Base-by-base conservation (phyloP, 768 basidiomycete genomes). In the Guyanaporus albipodus region DNA sequence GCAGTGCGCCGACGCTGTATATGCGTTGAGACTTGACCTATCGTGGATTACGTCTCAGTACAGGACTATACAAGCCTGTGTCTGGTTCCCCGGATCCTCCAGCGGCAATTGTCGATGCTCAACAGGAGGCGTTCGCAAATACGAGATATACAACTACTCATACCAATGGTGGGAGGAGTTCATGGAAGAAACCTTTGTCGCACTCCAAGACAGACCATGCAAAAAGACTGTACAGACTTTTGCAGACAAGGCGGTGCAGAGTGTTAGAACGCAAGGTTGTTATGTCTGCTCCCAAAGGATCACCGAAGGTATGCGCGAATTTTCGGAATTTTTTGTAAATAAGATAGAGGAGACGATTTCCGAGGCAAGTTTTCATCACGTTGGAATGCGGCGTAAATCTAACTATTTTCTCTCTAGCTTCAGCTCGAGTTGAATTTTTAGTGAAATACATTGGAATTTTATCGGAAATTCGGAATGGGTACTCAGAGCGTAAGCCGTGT, bases 121-220 rank as follows among this genome's bases (percentile, higher is more conserved):
- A 14, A 43, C n/a, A 19, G 4, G 24, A 12, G 21, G 4, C 12
- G 4, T 10, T 4, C 34, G 9, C 4, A 26, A 4, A 10, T 24
- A 38, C n/a, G 3, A 0, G 23, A 8, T 38, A 38, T 24, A 15
- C 31, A 17, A 1, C 5, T 12, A 3, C 10, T 15, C n/a, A n/a
- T n/a, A n/a, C n/a, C n/a, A 48, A 12, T 61, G 58, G 62, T 64
- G 62, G 62, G 47, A 53, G 3, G 29, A 46, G 11, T 64, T 44
- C 5, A 35, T 44, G 42, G 22, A 44, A 18, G 34, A 27, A 27
- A 11, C 14, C 2, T 44, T 44, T 9, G 15, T 14, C 1, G 26
- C 4, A 27, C 33, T 44, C 8, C 33, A 15, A 21, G 42, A 44
- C 18, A 44, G 21, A 9, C 34, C 42, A 5, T 35, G 42, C 42